Percentiles rank a stretch among this genome's conserved stretches.
Evolutionary conservation across 306 rosid genomes (phyloP).

Genomic region (Cucumis cinereus): DNA sequence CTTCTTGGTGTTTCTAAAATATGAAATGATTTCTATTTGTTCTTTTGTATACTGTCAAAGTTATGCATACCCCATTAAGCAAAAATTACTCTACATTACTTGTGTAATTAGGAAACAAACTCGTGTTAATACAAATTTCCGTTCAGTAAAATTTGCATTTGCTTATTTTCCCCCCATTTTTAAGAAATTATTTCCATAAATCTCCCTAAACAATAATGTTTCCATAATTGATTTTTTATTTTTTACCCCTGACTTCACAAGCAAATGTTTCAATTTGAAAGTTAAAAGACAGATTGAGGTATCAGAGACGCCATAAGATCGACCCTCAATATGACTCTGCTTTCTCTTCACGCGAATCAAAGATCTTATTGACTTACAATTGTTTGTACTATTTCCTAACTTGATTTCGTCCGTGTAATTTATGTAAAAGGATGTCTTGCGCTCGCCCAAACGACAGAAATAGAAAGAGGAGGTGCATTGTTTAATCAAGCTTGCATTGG

Average conservation of each 20-base stretch:
- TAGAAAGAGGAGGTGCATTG: slow-evolving; percentile 62
- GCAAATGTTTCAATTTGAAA: not conserved
- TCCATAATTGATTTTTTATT: not conserved
- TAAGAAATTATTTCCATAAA: not conserved
- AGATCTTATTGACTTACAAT: not conserved
- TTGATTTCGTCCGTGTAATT: not conserved
- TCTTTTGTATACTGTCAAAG: not conserved
- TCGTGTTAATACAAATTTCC: not conserved
- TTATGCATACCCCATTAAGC: not conserved
- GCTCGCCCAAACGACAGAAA: slow-evolving; percentile 42
- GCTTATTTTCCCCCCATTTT: not conserved
- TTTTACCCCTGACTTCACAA: not conserved
- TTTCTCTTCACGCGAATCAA: not conserved
- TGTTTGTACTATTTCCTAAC: not conserved
- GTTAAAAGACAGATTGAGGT: not conserved
- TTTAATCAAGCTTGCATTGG: slow-evolving; percentile 76
- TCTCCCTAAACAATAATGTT: not conserved
- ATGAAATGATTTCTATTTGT: not conserved
- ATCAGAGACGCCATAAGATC: not conserved
- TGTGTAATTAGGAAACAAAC: not conserved
- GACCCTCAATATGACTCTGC: not conserved
- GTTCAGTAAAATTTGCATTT: not conserved
- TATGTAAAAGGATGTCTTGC: slow-evolving; percentile 11
- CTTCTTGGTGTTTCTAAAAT: not conserved
- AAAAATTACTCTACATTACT: not conserved